Base-by-base conservation (phyloP, 2,329 filamentous ascomycete species). In the Penicillium concentricum region DNA sequence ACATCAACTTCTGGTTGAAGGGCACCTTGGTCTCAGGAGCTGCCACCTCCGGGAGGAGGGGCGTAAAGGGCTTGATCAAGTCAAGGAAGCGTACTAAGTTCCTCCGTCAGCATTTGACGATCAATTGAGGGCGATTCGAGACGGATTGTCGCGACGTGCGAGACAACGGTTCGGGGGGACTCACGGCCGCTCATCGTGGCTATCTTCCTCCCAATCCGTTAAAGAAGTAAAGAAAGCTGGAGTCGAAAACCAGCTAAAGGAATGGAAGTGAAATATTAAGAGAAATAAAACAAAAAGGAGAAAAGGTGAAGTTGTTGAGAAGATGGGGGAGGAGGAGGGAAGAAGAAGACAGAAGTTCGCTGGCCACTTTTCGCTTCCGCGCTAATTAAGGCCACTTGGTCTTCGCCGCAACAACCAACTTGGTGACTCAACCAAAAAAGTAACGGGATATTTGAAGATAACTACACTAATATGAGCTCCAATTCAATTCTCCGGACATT, bases 1-100 rank as follows among this genome's bases (percentile, higher is more conserved):
- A 94, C 90, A 93, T 93, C 82, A 94, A 81, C 84, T 93, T 92
- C 80, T 97, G 94, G 84, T 97, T 95, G 88, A 99, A 99, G 68
- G 92, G 91, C 58, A 96, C 89, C 84, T 97, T 97, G 78, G 92
- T 96, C 82, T 99, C 94, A 69, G 94, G 94, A 74, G 95, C 89
- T 82, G 93, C 90, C 80, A 99, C 94, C 89, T 99, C 94, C 75
- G 94, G 94, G 78, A 99, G 90, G 86, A 97, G 92, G 83, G 94
- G 93, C 84, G 95, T 91, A 79, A 99, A 99, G 75, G 94, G 94
- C 82, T 99, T 99, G 83, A 99, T 94, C 78, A 97, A 86, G 81
- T 99, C 94, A 83, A 99, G 93, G 78, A 99, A 99, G 78, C 94
- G 92, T 81, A 99, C 93, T 97, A 64, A 57, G 51, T 51, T 32